Evolutionary conservation across 2,329 filamentous ascomycete species (phyloP), one percentile per base, ranked within the genome.

Genomic region (Colletotrichum aenigma): DNA sequence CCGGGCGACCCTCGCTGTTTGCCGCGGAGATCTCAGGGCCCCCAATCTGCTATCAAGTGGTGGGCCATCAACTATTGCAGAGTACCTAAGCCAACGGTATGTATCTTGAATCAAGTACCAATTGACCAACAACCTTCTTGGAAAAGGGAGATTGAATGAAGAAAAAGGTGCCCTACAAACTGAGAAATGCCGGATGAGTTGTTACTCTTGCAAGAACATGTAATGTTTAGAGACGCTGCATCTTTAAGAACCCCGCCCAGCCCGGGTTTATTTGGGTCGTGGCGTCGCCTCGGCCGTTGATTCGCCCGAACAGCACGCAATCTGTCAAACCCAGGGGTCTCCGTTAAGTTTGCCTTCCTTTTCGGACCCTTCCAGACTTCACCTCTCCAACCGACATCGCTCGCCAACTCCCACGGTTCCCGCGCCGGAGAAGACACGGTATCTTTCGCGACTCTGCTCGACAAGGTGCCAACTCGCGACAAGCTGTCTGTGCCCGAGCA

Each of bases 231-330:
- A n/a, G 38, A 48, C 9, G 38, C 38, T n/a, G 43, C 43, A 52
- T 52, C 55, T 58, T 16, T 2, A 16, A 58, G 16, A 18, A 52
- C 10, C 43, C 43, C n/a, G 38, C 60, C 60, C n/a, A 66, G 60
- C 32, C 72, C 74, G 60, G n/a, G 32, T 12, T 18, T 18, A n/a
- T n/a, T 60, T 66, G 66, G 71, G 66, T 77, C 73, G 75, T 77
- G 75, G 75, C 61, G 58, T 48, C 73, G 69, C 65, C 67, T 66
- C 68, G 67, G 64, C 56, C 43, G 69, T 60, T 77, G 75, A 77
- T 77, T 77, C 73, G 75, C 67, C 75, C 67, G 68, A 60, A 36
- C 64, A 66, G 65, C 70, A 68, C 72, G 58, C 66, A 71, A 74
- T 68, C 67, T 52, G 28, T 75, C 56, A 70, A 69, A 32, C 43